Percentiles rank a stretch among this genome's conserved stretches.
phyloP scores from a whole-genome alignment of 495 filamentous ascomycete species.

The Barbatosphaeria neglecta region DNA sequence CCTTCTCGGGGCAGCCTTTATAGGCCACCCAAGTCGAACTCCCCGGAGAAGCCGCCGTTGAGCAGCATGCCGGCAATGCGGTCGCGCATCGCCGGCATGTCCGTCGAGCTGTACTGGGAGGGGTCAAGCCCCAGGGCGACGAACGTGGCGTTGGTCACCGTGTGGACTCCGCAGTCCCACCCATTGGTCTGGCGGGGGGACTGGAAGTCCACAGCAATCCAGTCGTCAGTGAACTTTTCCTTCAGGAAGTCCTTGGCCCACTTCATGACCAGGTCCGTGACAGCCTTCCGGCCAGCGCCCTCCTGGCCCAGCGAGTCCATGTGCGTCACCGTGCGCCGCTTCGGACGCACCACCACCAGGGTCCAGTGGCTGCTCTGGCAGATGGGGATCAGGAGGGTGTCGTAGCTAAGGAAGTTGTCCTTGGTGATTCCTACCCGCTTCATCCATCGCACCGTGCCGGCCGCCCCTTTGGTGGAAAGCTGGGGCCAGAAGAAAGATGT shows the following conservation, averaged over 20 bases:
- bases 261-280: constrained; percentile 12
- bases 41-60: constrained; percentile 47
- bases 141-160: constrained; percentile 62
- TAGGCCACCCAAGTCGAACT: not conserved
- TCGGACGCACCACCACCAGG: constrained; percentile 57
- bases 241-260: constrained; percentile 54
- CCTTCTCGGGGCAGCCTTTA: no score
- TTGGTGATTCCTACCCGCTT: constrained; percentile 19
- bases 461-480: constrained; percentile 39
- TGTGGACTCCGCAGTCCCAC: constrained; percentile 73
- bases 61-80: constrained; percentile 60
- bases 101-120: constrained; percentile 35
- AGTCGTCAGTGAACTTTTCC: constrained; percentile 46
- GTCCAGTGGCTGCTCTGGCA: constrained; percentile 44
- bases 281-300: constrained; percentile 9
- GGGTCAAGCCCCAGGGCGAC: constrained; percentile 54
- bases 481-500: constrained; percentile 60
- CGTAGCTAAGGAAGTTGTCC: constrained; percentile 27
- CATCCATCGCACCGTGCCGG: constrained; percentile 17
- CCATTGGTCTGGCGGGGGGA: constrained; percentile 54
- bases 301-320: constrained; percentile 53
- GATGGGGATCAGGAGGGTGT: constrained; percentile 37
- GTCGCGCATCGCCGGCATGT: constrained; percentile 47
- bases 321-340: constrained; percentile 52
- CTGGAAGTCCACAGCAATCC: constrained; percentile 38